A percentile compares a stretch with the other conserved stretches of the same genome.
These are phyloP conservation scores for Lepidium africanum DNA, from an alignment of 345 rosid species.

Conservation along the genomic window DNA sequence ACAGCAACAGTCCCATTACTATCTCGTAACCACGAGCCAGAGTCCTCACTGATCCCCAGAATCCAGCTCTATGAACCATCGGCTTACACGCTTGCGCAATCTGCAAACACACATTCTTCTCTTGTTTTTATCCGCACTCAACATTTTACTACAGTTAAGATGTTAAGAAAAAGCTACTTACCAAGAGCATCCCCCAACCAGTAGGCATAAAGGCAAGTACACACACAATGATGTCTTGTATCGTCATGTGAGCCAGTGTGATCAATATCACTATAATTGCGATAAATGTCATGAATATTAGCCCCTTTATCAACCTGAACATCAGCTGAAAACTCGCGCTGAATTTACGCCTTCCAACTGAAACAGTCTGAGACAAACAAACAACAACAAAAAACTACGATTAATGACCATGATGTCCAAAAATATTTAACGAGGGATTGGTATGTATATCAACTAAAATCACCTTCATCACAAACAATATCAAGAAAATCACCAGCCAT, in stretches of 20 bases:
- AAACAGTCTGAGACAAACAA: conserved; percentile 57
- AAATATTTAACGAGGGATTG: neutral
- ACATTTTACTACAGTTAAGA: neutral
- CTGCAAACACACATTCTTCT: conserved; percentile 25
- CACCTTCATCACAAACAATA: conserved; percentile 97
- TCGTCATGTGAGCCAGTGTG: conserved; percentile 82
- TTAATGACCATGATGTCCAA: neutral
- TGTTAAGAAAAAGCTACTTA: conserved; percentile 20
- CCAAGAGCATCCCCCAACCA: conserved; percentile 99
- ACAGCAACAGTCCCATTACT: conserved; percentile 83
- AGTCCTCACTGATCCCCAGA: conserved; percentile 87
- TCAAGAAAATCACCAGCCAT: conserved; percentile 86
- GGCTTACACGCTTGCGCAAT: conserved; percentile 97
- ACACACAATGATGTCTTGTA: conserved; percentile 81
- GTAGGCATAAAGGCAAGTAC: conserved; percentile 98
- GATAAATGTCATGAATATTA: conserved; percentile 81
- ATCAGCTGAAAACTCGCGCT: conserved; percentile 93
- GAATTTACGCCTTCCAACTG: conserved; percentile 89
- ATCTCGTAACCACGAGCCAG: conserved; percentile 96
- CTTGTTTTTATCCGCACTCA: neutral
- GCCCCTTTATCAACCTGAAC: conserved; percentile 90
- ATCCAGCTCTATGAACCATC: conserved; percentile 55
- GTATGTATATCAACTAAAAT: conserved; percentile 8
- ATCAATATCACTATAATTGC: conserved; percentile 70
- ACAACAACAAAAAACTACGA: neutral